Evolutionary conservation across 2,329 filamentous ascomycete species (phyloP).

Genomic region (Calonectria multiphialidica): DNA sequence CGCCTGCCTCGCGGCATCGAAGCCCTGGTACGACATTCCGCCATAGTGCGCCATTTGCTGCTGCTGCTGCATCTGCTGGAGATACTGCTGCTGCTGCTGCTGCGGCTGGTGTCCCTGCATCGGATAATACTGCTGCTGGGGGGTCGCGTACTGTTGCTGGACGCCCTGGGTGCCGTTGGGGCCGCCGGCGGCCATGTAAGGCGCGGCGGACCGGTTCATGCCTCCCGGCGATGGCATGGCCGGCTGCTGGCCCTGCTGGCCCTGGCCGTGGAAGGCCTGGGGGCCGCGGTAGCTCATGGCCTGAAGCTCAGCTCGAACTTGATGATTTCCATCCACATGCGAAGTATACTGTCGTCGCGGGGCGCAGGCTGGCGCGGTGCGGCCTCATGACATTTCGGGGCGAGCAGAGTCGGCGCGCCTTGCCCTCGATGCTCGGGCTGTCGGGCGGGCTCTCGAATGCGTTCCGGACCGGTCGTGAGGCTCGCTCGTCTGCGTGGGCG

Average conservation of each 20-base stretch:
- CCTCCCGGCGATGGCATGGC: slow-evolving; percentile 28
- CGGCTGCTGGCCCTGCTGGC: slow-evolving; percentile 43
- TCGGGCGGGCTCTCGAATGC: slow-evolving; percentile 2
- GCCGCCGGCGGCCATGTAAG: slow-evolving; percentile 30
- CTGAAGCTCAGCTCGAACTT: slow-evolving; percentile 28
- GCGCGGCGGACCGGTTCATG: slow-evolving; percentile 33
- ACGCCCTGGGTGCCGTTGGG: slow-evolving; percentile 23
- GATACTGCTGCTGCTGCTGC: slow-evolving; percentile 42
- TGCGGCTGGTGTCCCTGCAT: slow-evolving; percentile 40
- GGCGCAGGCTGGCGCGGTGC: slow-evolving; percentile 44
- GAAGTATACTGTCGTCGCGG: slow-evolving; percentile 40
- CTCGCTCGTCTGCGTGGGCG: slow-evolving; percentile 11
- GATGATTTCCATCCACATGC: slow-evolving; percentile 33
- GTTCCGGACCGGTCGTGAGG: background rate
- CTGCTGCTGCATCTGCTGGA: slow-evolving; percentile 36
- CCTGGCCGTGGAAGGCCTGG: slow-evolving; percentile 45
- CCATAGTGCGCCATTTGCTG: slow-evolving; percentile 42
- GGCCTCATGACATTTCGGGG: slow-evolving; percentile 39
- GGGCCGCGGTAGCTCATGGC: slow-evolving; percentile 53
- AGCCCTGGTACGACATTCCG: slow-evolving; percentile 40
- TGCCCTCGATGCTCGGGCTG: slow-evolving; percentile 3
- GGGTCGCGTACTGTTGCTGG: slow-evolving; percentile 45
- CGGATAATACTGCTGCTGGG: slow-evolving; percentile 44
- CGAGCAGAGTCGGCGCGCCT: slow-evolving; percentile 6
- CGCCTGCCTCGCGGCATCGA: slow-evolving; percentile 35